A percentile compares a stretch with the other conserved stretches of the same genome.
Conservation (phyloP, 2,329 filamentous ascomycete genomes). For the Fusarium sacchari region DNA sequence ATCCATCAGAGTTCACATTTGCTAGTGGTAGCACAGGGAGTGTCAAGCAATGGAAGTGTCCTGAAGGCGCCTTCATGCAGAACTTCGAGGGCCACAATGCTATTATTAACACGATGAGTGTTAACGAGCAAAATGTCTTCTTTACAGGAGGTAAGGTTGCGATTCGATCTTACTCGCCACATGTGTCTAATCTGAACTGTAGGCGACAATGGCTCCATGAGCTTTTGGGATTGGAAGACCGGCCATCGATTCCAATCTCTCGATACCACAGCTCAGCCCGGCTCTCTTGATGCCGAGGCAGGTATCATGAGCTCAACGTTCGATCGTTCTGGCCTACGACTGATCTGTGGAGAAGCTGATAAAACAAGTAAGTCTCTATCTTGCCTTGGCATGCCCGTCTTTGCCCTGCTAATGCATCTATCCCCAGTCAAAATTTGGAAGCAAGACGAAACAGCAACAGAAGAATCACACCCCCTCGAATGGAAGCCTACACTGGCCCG, state of each 20-base stretch:
- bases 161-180: too few relatives aligned
- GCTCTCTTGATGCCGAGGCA: conserved; percentile 91
- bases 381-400: background rate
- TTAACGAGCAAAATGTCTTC: conserved; percentile 94
- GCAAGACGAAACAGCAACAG: conserved; percentile 88
- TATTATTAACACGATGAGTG: conserved; percentile 92
- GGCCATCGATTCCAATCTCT: conserved; percentile 90
- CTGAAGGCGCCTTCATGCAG: conserved; percentile 98
- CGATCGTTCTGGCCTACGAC: conserved; percentile 84
- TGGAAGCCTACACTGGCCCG: conserved; percentile 87
- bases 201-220: conserved; percentile 93
- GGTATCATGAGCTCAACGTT: conserved; percentile 96
- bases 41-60: conserved; percentile 99
- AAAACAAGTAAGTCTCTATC: conserved; percentile 76
- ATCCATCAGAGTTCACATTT: conserved; percentile 96
- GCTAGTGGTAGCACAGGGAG: conserved; percentile 89
- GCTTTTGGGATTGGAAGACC: conserved; percentile 99
- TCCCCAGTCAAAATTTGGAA: conserved; percentile 90
- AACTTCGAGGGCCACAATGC: conserved; percentile 97
- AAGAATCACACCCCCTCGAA: conserved; percentile 88
- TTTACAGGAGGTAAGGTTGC: conserved; percentile 77
- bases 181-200: conserved; percentile 12
- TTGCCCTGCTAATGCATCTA: conserved; percentile 39
- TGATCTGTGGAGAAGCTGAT: conserved; percentile 95
- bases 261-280: conserved; percentile 93